Conservation (phyloP, 2,329 filamentous ascomycete species). For the Lasiodiplodia theobromae region DNA sequence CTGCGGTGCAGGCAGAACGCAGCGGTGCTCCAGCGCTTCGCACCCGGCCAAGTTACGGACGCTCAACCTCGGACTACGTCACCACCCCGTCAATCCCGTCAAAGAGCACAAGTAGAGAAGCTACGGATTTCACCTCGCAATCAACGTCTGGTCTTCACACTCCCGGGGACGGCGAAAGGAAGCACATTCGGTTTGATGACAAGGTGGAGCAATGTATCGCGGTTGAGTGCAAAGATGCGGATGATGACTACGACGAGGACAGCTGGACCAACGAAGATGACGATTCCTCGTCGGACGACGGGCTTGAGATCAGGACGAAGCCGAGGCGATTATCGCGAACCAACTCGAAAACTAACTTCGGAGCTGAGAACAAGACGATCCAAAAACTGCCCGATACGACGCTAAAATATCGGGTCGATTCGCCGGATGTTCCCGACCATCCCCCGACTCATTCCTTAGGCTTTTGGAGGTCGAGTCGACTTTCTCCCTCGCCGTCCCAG, state of each 20-base stretch:
- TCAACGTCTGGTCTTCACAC: conserved; percentile 75
- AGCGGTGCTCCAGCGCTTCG: conserved; percentile 43
- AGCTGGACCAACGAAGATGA: conserved; percentile 55
- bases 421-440: conserved; percentile 70
- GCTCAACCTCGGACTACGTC: conserved; percentile 73
- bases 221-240: conserved; percentile 78
- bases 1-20: conserved; percentile 77
- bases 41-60: conserved; percentile 61
- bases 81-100: conserved; percentile 65
- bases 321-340: conserved; percentile 62
- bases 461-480: conserved; percentile 54
- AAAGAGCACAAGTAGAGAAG: conserved; percentile 66
- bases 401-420: conserved; percentile 82
- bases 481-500: conserved; percentile 80
- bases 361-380: conserved; percentile 79
- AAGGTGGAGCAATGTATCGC: conserved; percentile 96
- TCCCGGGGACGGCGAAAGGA: conserved; percentile 68
- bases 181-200: conserved; percentile 96
- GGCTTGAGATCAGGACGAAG: conserved; percentile 81
- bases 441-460: conserved; percentile 49
- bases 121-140: conserved; percentile 70
- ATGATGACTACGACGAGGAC: conserved; percentile 71
- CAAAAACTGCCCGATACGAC: conserved; percentile 88
- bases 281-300: conserved; percentile 72
- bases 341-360: conserved; percentile 61